A percentile compares a stretch with the other conserved stretches of the same genome.
These are phyloP conservation scores for Thelephora ganbajun DNA, from an alignment of 768 basidiomycete species.

Conservation along the genomic window DNA sequence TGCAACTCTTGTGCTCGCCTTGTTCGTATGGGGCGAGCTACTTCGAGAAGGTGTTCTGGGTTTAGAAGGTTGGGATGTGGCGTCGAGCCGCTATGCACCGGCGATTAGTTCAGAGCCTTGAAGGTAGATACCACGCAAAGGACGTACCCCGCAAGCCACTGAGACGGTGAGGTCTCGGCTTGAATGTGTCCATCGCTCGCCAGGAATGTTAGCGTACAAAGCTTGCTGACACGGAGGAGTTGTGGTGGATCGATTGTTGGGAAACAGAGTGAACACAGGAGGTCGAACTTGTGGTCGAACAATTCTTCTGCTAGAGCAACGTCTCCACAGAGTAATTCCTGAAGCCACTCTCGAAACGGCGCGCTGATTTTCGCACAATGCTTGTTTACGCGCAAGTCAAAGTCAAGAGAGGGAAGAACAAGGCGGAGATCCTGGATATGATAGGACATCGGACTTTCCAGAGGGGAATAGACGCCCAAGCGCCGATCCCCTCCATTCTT, in stretches of 20 bases:
- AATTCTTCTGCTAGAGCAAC: constrained; percentile 9
- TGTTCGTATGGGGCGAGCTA: no score
- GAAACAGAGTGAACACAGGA: constrained; percentile 45
- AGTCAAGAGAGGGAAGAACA: constrained; percentile 4
- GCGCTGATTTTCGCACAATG: constrained; percentile 12
- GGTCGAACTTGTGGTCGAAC: constrained; percentile 25
- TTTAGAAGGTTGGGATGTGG: no score
- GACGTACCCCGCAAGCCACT: neutral
- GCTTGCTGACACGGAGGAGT: constrained; percentile 35
- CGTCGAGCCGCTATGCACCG: no score
- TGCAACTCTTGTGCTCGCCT: no score
- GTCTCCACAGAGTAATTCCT: constrained; percentile 7
- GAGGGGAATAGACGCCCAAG: neutral
- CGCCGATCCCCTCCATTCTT: neutral
- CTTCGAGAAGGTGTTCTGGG: no score
- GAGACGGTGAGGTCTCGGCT: constrained; percentile 3
- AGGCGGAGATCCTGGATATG: constrained; percentile 1
- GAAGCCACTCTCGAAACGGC: constrained; percentile 12
- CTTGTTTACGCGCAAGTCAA: constrained; percentile 14
- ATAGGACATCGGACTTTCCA: constrained; percentile 1
- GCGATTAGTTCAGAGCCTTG: neutral
- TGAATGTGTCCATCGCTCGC: constrained; percentile 9
- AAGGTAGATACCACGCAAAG: neutral
- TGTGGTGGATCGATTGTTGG: constrained; percentile 45
- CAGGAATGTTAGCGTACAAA: constrained; percentile 29